Conservation (phyloP, 129 eudicot genomes). For the Chrysanthemum lavandulifolium region DNA sequence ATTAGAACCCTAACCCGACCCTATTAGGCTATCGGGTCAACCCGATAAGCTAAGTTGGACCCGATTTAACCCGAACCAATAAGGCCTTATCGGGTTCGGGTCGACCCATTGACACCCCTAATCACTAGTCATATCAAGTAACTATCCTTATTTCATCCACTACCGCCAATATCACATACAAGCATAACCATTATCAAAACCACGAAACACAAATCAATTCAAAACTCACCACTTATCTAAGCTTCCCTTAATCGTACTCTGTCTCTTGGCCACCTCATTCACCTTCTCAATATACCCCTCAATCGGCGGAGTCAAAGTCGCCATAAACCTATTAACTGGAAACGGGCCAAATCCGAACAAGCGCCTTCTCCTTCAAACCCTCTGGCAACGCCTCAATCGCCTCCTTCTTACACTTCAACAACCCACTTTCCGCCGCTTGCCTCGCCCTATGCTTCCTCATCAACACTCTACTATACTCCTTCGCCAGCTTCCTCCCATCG, state of each 20-base stretch:
- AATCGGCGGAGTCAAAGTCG: constrained; percentile 85
- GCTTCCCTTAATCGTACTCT: constrained; percentile 64
- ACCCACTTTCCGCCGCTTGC: constrained; percentile 68
- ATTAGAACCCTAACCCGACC: too few relatives aligned
- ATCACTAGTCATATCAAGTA: not conserved
- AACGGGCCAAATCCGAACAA: constrained; percentile 77
- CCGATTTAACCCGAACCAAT: too few relatives aligned
- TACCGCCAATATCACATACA: not conserved
- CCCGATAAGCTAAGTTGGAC: too few relatives aligned
- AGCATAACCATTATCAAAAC: not conserved
- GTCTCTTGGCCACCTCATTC: constrained; percentile 58
- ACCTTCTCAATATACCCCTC: constrained; percentile 79
- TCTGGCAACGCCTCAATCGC: constrained; percentile 93
- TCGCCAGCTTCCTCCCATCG: constrained; percentile 81
- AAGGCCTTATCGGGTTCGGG: too few relatives aligned
- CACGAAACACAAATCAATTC: not conserved
- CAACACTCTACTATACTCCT: constrained; percentile 86
- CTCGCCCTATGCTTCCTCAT: constrained; percentile 88
- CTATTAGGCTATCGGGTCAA: too few relatives aligned
- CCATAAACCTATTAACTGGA: constrained; percentile 75
- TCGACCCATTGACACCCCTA: too few relatives aligned
- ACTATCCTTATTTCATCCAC: not conserved
- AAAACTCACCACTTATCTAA: constrained; percentile 51
- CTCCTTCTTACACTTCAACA: constrained; percentile 76
- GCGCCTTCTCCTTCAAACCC: constrained; percentile 58